phyloP scores from a whole-genome alignment of 2,329 filamentous ascomycete species.

The Emericellopsis cladophorae region DNA sequence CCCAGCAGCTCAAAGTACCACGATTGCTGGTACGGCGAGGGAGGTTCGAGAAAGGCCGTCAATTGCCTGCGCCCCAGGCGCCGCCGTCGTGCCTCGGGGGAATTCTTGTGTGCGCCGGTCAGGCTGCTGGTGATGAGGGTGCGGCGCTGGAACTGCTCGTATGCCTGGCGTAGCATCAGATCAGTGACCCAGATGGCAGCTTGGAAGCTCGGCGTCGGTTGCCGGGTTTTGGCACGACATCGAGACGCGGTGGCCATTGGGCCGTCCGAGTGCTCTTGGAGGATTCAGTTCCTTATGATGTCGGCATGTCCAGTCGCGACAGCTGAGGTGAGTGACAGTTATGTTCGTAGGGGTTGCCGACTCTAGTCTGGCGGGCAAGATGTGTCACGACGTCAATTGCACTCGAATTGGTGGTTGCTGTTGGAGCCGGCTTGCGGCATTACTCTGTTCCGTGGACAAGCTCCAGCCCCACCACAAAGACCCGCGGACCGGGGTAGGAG shows the following conservation, averaged over 20 bases:
- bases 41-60: slow-evolving; percentile 31
- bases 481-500: too few relatives aligned
- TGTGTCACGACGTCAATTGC: too few relatives aligned
- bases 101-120: slow-evolving; percentile 34
- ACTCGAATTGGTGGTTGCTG: too few relatives aligned
- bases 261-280: not conserved
- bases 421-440: too few relatives aligned
- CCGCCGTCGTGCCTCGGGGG: slow-evolving; percentile 40
- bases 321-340: too few relatives aligned
- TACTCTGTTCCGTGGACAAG: too few relatives aligned
- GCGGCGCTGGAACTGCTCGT: slow-evolving; percentile 15
- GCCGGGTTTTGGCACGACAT: slow-evolving; percentile 11
- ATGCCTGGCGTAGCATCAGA: slow-evolving; percentile 16
- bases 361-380: too few relatives aligned
- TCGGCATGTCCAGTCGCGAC: too few relatives aligned
- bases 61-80: slow-evolving; percentile 37
- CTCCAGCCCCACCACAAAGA: too few relatives aligned
- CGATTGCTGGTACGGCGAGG: slow-evolving; percentile 20
- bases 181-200: slow-evolving; percentile 19
- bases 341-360: too few relatives aligned
- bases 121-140: slow-evolving; percentile 10
- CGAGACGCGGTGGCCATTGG: slow-evolving; percentile 7
- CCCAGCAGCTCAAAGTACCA: slow-evolving; percentile 34
- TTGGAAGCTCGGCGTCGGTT: slow-evolving; percentile 4
- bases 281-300: too few relatives aligned